Evolutionary conservation across 73 alveolate genomes (phyloP).

Genomic region (Tetrahymena thermophila): DNA sequence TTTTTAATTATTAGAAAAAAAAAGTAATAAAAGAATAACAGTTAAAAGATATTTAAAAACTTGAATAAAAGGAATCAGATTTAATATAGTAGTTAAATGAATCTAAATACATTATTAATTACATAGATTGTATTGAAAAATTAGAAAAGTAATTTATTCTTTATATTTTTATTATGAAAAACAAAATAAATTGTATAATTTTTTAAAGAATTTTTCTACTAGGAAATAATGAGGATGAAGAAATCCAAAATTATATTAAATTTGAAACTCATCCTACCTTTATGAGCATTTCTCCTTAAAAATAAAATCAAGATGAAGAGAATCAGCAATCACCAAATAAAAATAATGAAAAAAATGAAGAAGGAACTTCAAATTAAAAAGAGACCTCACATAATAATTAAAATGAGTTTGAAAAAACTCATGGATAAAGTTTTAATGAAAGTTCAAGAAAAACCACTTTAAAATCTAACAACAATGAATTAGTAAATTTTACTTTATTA

Average conservation of each 20-base stretch:
- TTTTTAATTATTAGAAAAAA: not conserved
- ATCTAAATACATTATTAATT: not conserved
- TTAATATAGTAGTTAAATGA: not conserved
- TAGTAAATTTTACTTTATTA: not conserved
- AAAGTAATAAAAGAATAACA: not conserved
- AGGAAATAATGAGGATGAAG: not conserved
- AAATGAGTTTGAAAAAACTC: not conserved
- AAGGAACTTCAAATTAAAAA: not conserved
- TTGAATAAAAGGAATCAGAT: not conserved
- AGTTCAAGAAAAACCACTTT: not conserved
- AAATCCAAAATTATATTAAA: not conserved
- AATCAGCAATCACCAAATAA: not conserved
- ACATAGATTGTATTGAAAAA: not conserved
- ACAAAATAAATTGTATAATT: not conserved
- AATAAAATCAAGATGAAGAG: not conserved
- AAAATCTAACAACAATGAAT: not conserved
- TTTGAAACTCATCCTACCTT: not conserved
- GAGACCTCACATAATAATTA: not conserved
- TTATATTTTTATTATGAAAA: not conserved
- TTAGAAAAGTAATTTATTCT: not conserved
- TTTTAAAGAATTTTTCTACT: not conserved
- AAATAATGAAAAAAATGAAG: not conserved
- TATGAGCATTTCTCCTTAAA: not conserved
- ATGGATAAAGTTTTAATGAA: not conserved
- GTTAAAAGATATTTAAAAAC: not conserved